A percentile compares a stretch with the other conserved stretches of the same genome.
These are phyloP conservation scores for Fusarium nanum DNA, from an alignment of 2,329 filamentous ascomycete species.

Conservation along the genomic window DNA sequence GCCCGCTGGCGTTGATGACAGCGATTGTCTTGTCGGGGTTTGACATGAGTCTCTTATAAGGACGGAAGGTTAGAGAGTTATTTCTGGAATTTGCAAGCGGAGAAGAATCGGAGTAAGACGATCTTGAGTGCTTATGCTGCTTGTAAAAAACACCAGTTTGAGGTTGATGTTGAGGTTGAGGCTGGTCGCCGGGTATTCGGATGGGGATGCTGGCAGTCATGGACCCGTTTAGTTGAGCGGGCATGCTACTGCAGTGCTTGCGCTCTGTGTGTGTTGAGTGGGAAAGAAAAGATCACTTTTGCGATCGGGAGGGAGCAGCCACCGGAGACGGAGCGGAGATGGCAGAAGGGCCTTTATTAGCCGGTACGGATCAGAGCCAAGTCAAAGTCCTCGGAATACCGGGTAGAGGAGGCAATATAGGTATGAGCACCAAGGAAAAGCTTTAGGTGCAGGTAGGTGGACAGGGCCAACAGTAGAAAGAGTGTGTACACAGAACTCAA, in stretches of 20 bases:
- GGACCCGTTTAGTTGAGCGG: slow-evolving; percentile 55
- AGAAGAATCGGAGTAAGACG: slow-evolving; percentile 71
- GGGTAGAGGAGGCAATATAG: slow-evolving; percentile 39
- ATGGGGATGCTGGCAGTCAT: slow-evolving; percentile 55
- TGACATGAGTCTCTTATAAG: slow-evolving; percentile 68
- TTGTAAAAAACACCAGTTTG: slow-evolving; percentile 52
- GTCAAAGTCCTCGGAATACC: slow-evolving; percentile 38
- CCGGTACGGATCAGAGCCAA: slow-evolving; percentile 31
- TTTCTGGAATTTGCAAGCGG: slow-evolving; percentile 66
- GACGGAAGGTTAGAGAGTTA: slow-evolving; percentile 70
- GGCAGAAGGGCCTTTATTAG: slow-evolving; percentile 40
- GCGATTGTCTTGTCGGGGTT: slow-evolving; percentile 83
- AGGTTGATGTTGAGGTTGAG: slow-evolving; percentile 24
- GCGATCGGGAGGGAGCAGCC: slow-evolving; percentile 33
- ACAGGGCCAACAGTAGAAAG: slow-evolving; percentile 30
- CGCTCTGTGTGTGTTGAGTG: slow-evolving; percentile 32
- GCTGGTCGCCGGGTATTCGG: slow-evolving; percentile 52
- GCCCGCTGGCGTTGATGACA: slow-evolving; percentile 94
- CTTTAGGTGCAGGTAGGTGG: slow-evolving; percentile 29
- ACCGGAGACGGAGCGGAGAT: slow-evolving; percentile 37
- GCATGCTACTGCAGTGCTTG: slow-evolving; percentile 50
- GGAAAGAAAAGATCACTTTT: slow-evolving; percentile 36
- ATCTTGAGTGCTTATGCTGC: slow-evolving; percentile 71
- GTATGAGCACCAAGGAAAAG: slow-evolving; percentile 29
- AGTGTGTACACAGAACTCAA: slow-evolving; percentile 52